Conservation (phyloP, 441 rosid genomes). For the Corymbia calophylla region DNA sequence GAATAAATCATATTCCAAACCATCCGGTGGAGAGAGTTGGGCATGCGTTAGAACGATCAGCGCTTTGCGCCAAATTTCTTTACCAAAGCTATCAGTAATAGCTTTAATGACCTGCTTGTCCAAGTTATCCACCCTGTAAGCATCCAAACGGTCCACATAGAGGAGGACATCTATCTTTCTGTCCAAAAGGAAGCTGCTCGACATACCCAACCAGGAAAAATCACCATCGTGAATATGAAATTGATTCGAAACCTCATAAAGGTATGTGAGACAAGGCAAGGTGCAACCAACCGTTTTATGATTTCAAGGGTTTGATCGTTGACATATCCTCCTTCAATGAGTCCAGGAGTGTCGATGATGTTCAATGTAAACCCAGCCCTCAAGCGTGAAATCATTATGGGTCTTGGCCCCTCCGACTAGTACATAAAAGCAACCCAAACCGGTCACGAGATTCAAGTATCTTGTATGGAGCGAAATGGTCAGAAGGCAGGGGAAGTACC, state of each 20-base stretch:
- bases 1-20: conserved; percentile 57
- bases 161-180: conserved; percentile 82
- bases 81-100: conserved; percentile 74
- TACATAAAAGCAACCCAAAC: background rate
- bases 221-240: background rate
- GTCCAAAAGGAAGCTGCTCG: conserved; percentile 80
- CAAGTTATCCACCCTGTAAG: conserved; percentile 90
- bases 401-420: conserved; percentile 80
- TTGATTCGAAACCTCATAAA: background rate
- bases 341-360: conserved; percentile 90
- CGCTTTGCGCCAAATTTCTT: conserved; percentile 72
- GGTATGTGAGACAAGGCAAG: background rate
- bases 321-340: conserved; percentile 96
- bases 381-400: conserved; percentile 75
- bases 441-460: background rate
- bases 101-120: conserved; percentile 77
- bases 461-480: background rate
- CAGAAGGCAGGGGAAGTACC: conserved; percentile 16
- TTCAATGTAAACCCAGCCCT: conserved; percentile 79
- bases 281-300: conserved; percentile 58
- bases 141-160: conserved; percentile 88
- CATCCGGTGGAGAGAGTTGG: conserved; percentile 85
- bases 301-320: conserved; percentile 85
- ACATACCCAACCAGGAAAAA: background rate
- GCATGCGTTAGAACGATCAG: conserved; percentile 91